A percentile compares a stretch with the other conserved stretches of the same genome.
Evolutionary conservation across 805 yeast genomes (phyloP).

Genomic region (Torulaspora franciscae): DNA sequence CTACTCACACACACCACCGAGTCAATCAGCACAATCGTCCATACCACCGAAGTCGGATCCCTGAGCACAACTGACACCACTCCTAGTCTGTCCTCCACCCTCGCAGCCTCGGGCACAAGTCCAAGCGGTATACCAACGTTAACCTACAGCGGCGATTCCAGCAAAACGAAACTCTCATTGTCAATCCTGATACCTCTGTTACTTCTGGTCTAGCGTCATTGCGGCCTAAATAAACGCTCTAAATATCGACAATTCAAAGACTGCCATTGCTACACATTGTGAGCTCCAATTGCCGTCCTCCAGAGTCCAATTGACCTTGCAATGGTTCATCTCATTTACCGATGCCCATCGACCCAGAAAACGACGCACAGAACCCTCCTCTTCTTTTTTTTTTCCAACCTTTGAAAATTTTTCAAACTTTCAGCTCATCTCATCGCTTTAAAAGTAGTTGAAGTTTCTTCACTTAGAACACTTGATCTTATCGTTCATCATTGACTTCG

Average conservation of each 20-base stretch:
- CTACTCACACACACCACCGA: neutral
- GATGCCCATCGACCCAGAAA: constrained; percentile 3
- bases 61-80: neutral
- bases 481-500: neutral
- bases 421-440: constrained; percentile 18
- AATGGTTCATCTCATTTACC: neutral
- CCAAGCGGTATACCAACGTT: neutral
- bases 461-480: neutral
- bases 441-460: constrained; percentile 1
- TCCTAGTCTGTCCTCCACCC: neutral
- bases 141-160: constrained; percentile 1
- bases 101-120: neutral
- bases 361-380: neutral
- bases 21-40: neutral
- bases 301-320: neutral
- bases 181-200: neutral
- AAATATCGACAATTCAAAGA: neutral
- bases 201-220: constrained; percentile 1
- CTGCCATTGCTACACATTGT: neutral
- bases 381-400: neutral
- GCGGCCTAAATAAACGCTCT: neutral
- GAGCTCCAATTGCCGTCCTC: neutral
- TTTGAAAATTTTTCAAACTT: constrained; percentile 13
- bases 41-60: neutral
- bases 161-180: neutral